Percentiles rank a stretch among this genome's conserved stretches.
Conservation (phyloP, 208 protist genomes). For the Blechomonas ayalai region DNA sequence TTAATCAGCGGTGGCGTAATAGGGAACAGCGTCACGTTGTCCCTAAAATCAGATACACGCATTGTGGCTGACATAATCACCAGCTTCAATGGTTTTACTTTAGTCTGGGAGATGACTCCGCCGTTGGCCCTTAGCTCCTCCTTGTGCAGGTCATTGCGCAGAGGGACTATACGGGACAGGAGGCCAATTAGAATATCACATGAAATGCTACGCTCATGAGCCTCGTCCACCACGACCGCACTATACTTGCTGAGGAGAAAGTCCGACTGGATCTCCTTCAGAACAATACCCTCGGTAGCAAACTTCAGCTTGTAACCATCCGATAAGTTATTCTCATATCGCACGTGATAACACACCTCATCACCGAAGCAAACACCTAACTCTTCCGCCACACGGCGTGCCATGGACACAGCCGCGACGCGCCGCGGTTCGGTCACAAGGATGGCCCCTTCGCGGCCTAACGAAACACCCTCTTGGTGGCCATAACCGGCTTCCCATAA, state of each 20-base stretch:
- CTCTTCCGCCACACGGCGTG: slow-evolving; percentile 97
- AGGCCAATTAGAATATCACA: slow-evolving; percentile 98
- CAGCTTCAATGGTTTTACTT: slow-evolving; percentile 78
- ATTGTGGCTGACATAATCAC: slow-evolving; percentile 94
- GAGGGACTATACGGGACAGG: slow-evolving; percentile 95
- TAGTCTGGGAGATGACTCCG: slow-evolving; percentile 38
- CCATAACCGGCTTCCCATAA: slow-evolving; percentile 89
- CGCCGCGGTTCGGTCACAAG: slow-evolving; percentile 98
- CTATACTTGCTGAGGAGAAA: slow-evolving; percentile 94
- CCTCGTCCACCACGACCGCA: slow-evolving; percentile 99
- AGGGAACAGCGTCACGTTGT: slow-evolving; percentile 96
- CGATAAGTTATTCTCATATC: slow-evolving; percentile 96
- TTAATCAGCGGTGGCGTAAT: slow-evolving; percentile 91
- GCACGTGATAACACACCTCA: slow-evolving; percentile 95
- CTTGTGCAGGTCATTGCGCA: slow-evolving; percentile 86
- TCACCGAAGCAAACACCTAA: slow-evolving; percentile 84
- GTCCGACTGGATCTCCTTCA: slow-evolving; percentile 96
- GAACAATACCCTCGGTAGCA: slow-evolving; percentile 98
- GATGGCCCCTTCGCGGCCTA: slow-evolving; percentile 79
- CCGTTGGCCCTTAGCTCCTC: slow-evolving; percentile 54
- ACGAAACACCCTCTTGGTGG: slow-evolving; percentile 47
- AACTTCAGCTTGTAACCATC: slow-evolving; percentile 93
- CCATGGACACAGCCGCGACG: slow-evolving; percentile 99
- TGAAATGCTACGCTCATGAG: slow-evolving; percentile 90
- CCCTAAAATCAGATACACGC: slow-evolving; percentile 84